Conservation (phyloP, 2,329 filamentous ascomycete species). For the Basipetospora chlamydospora region DNA sequence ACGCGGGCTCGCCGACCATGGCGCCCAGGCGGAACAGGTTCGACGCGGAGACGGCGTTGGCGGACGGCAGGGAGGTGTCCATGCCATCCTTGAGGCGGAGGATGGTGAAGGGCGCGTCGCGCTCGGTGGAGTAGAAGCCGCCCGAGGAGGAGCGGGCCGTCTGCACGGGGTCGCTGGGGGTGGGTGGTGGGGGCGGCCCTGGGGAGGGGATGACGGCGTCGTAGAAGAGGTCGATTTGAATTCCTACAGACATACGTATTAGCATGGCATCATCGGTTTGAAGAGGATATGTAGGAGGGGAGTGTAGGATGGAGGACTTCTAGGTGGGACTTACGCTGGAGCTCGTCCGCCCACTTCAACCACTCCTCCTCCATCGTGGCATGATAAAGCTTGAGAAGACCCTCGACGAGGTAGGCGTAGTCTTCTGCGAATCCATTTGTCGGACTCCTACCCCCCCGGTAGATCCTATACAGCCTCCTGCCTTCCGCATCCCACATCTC, state of each 20-base stretch:
- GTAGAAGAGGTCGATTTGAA: constrained; percentile 65
- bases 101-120: constrained; percentile 52
- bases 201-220: constrained; percentile 32
- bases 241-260: constrained; percentile 30
- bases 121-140: constrained; percentile 61
- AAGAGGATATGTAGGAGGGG: too few relatives aligned
- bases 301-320: too few relatives aligned
- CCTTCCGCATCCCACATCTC: constrained; percentile 55
- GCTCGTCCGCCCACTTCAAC: constrained; percentile 63
- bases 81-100: constrained; percentile 90
- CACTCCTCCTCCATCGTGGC: constrained; percentile 63
- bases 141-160: constrained; percentile 25
- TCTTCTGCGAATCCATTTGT: constrained; percentile 71
- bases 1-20: constrained; percentile 51
- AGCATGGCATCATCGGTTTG: too few relatives aligned
- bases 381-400: constrained; percentile 72
- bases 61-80: constrained; percentile 80
- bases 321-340: constrained; percentile 64
- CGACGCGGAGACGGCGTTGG: constrained; percentile 72
- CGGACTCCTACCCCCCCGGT: constrained; percentile 48
- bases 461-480: constrained; percentile 58
- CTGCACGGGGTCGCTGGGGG: constrained; percentile 7
- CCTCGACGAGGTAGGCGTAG: constrained; percentile 78
- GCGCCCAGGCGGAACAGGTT: constrained; percentile 74
- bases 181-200: too few relatives aligned